phyloP scores from a whole-genome alignment of 495 filamentous ascomycete genomes.

The Xylaria flabelliformis region DNA sequence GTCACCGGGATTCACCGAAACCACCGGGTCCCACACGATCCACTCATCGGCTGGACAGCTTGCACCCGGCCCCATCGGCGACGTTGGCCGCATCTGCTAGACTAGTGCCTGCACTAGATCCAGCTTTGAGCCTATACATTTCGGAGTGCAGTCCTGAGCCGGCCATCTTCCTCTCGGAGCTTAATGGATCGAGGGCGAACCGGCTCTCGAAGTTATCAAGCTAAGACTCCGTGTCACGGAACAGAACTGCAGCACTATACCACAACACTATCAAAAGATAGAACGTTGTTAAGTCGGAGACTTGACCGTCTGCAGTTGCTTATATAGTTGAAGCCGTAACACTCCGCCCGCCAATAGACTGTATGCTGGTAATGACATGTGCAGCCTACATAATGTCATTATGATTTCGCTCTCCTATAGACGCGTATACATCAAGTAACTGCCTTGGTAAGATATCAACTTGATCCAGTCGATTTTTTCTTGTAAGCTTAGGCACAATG shows the following conservation, averaged over 20 bases:
- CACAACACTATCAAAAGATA: no score
- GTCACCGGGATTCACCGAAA: not conserved
- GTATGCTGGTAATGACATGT: not conserved
- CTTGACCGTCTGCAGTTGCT: no score
- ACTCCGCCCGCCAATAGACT: not conserved
- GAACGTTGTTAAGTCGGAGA: no score
- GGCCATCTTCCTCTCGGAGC: not conserved
- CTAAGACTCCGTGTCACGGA: no score
- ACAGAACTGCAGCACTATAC: no score
- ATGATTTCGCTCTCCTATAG: not conserved
- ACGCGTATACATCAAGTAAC: not conserved
- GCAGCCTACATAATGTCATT: not conserved
- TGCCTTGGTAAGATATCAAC: not conserved
- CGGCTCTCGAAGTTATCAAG: not conserved
- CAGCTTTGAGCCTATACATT: not conserved
- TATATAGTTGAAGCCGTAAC: no score
- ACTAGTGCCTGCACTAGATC: not conserved
- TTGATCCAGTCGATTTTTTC: not conserved
- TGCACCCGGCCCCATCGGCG: not conserved
- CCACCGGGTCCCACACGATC: not conserved
- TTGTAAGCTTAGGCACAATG: not conserved
- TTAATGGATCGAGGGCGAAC: not conserved
- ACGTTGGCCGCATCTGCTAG: not conserved
- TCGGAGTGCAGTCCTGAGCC: not conserved
- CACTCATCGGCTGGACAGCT: not conserved